Conservation (phyloP, 202 grass and related monocot species). For the Bolboschoenoplectus hybrid region DNA sequence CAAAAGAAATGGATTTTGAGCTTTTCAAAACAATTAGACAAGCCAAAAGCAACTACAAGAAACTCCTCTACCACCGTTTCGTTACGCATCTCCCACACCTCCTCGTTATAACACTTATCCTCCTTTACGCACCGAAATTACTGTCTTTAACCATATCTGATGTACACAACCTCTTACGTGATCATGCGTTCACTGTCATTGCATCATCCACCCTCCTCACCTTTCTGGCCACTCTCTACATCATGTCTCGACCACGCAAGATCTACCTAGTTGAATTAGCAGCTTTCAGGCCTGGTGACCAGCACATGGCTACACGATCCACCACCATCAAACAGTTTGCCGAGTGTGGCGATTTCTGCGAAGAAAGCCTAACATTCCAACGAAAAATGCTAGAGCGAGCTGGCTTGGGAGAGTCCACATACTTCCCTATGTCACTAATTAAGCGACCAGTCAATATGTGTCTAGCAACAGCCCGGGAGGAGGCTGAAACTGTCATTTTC, state of each 20-base stretch:
- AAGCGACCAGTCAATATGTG: constrained; percentile 53
- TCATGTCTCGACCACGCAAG: constrained; percentile 42
- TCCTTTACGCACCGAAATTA: constrained; percentile 23
- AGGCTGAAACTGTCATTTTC: constrained; percentile 78
- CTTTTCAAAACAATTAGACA: constrained; percentile 56
- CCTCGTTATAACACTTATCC: constrained; percentile 33
- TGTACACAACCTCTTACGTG: neutral
- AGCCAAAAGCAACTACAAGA: constrained; percentile 54
- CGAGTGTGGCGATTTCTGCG: constrained; percentile 44
- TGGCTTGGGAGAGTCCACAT: constrained; percentile 65
- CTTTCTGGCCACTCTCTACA: constrained; percentile 45
- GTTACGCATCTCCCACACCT: constrained; percentile 48
- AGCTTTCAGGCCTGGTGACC: constrained; percentile 41
- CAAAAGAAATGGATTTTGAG: constrained; percentile 47
- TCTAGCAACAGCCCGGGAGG: constrained; percentile 59
- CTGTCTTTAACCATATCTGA: neutral
- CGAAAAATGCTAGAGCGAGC: constrained; percentile 81
- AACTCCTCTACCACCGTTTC: constrained; percentile 32
- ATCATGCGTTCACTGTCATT: constrained; percentile 18
- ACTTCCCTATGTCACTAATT: constrained; percentile 75
- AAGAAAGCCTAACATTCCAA: constrained; percentile 74
- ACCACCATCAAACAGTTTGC: constrained; percentile 62
- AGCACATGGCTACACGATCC: constrained; percentile 59
- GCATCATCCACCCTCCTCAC: constrained; percentile 19
- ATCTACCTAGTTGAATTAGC: constrained; percentile 71